phyloP scores from a whole-genome alignment of 495 filamentous ascomycete genomes.

The Hyaloscypha bicolor region DNA sequence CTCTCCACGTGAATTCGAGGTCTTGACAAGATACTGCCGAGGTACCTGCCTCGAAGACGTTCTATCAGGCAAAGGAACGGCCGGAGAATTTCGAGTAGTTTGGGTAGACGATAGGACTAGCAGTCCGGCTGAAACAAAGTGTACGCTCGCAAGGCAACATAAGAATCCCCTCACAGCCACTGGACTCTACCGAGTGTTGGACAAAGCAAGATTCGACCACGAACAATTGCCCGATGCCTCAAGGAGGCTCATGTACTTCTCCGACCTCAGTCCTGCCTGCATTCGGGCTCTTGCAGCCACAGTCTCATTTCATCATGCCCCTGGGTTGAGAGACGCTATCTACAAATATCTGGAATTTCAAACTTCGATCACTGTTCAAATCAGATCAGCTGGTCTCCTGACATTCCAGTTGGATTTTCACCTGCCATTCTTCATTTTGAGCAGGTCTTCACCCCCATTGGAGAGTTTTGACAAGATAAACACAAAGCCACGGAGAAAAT shows the following conservation, averaged over 20 bases:
- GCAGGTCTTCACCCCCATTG: not conserved
- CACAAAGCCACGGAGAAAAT: slow-evolving; percentile 2
- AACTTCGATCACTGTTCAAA: slow-evolving; percentile 13
- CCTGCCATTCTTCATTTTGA: slow-evolving; percentile 11
- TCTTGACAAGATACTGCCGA: too few species aligned
- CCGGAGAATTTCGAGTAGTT: too few species aligned
- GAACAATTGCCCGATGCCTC: slow-evolving; percentile 6
- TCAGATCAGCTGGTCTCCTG: not conserved
- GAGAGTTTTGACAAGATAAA: not conserved
- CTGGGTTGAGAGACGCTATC: slow-evolving; percentile 9
- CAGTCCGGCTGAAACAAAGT: slow-evolving; percentile 1
- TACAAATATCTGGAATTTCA: slow-evolving; percentile 6
- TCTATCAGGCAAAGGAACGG: too few species aligned
- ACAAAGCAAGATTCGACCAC: not conserved
- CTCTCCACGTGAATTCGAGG: too few species aligned
- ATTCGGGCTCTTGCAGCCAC: slow-evolving; percentile 13
- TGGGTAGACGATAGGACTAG: slow-evolving; percentile 10
- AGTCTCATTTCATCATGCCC: not conserved
- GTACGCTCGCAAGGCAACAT: not conserved
- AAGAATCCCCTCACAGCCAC: slow-evolving; percentile 13
- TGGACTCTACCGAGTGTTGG: slow-evolving; percentile 14
- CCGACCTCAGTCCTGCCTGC: slow-evolving; percentile 12
- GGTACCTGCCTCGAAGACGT: too few species aligned
- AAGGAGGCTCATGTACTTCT: slow-evolving; percentile 10
- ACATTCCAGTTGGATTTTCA: slow-evolving; percentile 18